Base-by-base conservation (phyloP, 805 yeast genomes). In the Soucietia sequanensis region DNA sequence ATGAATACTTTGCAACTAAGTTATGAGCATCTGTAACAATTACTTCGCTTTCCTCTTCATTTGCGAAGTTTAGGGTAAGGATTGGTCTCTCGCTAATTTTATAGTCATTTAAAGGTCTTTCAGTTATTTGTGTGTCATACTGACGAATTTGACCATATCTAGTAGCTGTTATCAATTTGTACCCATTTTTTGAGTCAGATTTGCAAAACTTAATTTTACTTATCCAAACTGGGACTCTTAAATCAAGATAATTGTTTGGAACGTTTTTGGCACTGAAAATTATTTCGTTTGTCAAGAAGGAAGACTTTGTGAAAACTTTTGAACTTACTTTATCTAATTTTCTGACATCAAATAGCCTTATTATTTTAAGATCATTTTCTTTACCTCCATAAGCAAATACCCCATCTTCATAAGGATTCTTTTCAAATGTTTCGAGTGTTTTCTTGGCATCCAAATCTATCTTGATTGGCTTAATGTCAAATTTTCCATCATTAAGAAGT, bases 341-440 rank as follows among this genome's bases (percentile, higher is more conserved):
- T 26, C 51, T 48, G 5, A 50, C 47, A 1, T 54, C 54, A 32
- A 60, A 63, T 15, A 77, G 41, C 27, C 62, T 45, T 30, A 75
- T 55, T 14, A 81, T 60, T 33, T 75, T 75, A 4, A 85, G 61
- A 54, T 86, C 90, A 39, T 79, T 79, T 47, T 89, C 95, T 51
- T 86, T 78, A 19, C 98, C 99, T 23, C 97, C 97, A 49, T 68
- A 76, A 1, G 93, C 95, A 58, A 84, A 78, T 2, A 80, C 56
- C 15, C 76, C 75, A 6, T 56, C 54, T 14, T 65, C 69, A 11
- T 56, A 49, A 3, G 80, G 81, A 47, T 78, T 78, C 21, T 61
- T 55, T 9, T 58, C 54, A 50, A 74, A 75, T 23, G 78, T 57
- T 37, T 69, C 61, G 26, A 81, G 54, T 5, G 80, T 77, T 3